phyloP scores from a whole-genome alignment of 2,329 filamentous ascomycete species.

The Polytolypa hystricis region DNA sequence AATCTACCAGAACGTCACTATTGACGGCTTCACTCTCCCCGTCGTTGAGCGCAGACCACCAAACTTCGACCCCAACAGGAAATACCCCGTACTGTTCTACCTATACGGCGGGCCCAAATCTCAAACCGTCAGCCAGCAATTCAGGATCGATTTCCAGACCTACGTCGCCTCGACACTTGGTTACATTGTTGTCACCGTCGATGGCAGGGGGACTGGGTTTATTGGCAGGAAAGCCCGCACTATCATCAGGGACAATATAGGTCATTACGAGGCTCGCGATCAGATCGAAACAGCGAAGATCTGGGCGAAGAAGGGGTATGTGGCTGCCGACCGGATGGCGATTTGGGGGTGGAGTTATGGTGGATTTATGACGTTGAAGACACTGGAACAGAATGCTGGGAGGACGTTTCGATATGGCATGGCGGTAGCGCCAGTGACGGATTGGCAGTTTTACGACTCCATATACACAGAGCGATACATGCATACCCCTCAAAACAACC shows the following conservation, averaged over 20 bases:
- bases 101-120: conserved; percentile 94
- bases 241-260: conserved; percentile 70
- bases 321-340: conserved; percentile 69
- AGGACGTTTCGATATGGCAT: conserved; percentile 91
- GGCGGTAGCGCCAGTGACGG: conserved; percentile 96
- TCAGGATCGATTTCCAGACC: conserved; percentile 77
- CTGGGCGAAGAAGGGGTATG: conserved; percentile 70
- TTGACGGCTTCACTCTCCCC: conserved; percentile 64
- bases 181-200: conserved; percentile 90
- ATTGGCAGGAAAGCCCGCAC: conserved; percentile 76
- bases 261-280: conserved; percentile 73
- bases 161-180: conserved; percentile 77
- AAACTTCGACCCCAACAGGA: conserved; percentile 71
- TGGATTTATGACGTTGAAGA: conserved; percentile 90
- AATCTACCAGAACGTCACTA: conserved; percentile 71
- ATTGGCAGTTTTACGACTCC: conserved; percentile 92
- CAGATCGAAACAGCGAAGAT: conserved; percentile 84
- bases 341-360: conserved; percentile 99
- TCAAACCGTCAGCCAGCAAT: conserved; percentile 71
- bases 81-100: conserved; percentile 89
- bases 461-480: conserved; percentile 97
- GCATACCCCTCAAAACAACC: conserved; percentile 81
- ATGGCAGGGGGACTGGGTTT: conserved; percentile 85
- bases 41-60: conserved; percentile 78
- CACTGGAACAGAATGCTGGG: conserved; percentile 80